These are phyloP conservation scores for Colletotrichum nymphaeae DNA, from an alignment of 2,329 filamentous ascomycete genomes.

Conservation along the genomic window DNA sequence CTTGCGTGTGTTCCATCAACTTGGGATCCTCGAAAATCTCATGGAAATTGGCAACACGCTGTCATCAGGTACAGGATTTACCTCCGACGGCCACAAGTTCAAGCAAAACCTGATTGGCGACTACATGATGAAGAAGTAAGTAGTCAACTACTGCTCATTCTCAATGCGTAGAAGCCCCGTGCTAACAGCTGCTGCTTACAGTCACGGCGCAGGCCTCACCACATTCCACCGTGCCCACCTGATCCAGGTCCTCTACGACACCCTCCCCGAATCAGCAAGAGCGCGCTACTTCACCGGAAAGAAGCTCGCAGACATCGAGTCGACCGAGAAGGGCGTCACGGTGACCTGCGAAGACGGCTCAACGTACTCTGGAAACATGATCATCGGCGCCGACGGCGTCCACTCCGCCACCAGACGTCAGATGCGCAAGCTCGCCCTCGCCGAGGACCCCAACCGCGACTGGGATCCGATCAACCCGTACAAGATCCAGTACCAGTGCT, in stretches of 20 bases:
- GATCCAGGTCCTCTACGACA: slow-evolving; percentile 45
- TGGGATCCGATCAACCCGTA: slow-evolving; percentile 31
- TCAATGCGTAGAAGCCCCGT: not conserved
- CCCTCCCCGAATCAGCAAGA: slow-evolving; percentile 41
- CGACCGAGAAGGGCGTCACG: slow-evolving; percentile 39
- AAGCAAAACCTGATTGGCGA: not conserved
- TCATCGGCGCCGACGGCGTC: slow-evolving; percentile 57
- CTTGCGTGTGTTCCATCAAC: slow-evolving; percentile 45
- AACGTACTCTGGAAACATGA: slow-evolving; percentile 45
- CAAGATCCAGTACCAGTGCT: slow-evolving; percentile 44
- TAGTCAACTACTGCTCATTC: not conserved
- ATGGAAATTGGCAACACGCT: slow-evolving; percentile 12
- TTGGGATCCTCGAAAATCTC: slow-evolving; percentile 40
- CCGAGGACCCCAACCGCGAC: slow-evolving; percentile 17
- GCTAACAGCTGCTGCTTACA: slow-evolving; percentile 20
- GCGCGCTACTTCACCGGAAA: slow-evolving; percentile 43
- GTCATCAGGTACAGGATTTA: slow-evolving; percentile 6
- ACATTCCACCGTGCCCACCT: slow-evolving; percentile 50
- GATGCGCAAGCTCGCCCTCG: slow-evolving; percentile 46
- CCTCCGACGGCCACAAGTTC: slow-evolving; percentile 13
- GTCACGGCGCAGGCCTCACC: slow-evolving; percentile 40
- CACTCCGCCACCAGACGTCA: slow-evolving; percentile 49
- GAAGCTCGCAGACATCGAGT: slow-evolving; percentile 39
- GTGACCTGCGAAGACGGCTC: slow-evolving; percentile 48
- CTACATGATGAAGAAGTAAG: not conserved